These are phyloP conservation scores for Poterioochromonas sp. DNA, from an alignment of 352 stramenopile genomes.

Conservation along the genomic window DNA sequence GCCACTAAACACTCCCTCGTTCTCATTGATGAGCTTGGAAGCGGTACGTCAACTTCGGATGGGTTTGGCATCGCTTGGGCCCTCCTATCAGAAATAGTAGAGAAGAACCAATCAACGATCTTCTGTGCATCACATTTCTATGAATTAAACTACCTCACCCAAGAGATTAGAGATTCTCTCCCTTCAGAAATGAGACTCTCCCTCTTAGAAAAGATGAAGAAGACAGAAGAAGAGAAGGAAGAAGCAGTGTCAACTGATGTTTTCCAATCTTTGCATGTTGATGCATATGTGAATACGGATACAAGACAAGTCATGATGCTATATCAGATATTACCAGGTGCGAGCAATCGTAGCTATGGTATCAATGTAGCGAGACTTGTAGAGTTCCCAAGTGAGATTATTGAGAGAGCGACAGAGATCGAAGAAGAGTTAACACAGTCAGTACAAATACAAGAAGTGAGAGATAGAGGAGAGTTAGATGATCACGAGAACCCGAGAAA, in stretches of 20 bases:
- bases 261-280: slow-evolving; percentile 72
- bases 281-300: slow-evolving; percentile 38
- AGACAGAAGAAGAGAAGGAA: no score
- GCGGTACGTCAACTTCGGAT: slow-evolving; percentile 95
- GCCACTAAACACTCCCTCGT: slow-evolving; percentile 85
- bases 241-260: slow-evolving; percentile 83
- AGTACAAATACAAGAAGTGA: slow-evolving; percentile 47
- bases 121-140: slow-evolving; percentile 99
- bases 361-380: slow-evolving; percentile 96
- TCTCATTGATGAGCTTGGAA: slow-evolving; percentile 97
- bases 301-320: slow-evolving; percentile 69
- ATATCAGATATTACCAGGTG: slow-evolving; percentile 75
- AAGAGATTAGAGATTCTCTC: no score
- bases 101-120: slow-evolving; percentile 44
- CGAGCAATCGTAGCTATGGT: slow-evolving; percentile 94
- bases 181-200: no score
- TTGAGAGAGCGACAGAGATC: slow-evolving; percentile 83
- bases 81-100: slow-evolving; percentile 35
- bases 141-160: slow-evolving; percentile 87
- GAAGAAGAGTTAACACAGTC: slow-evolving; percentile 82
- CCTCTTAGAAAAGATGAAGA: no score
- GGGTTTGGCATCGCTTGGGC: slow-evolving; percentile 64
- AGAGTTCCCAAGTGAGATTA: slow-evolving; percentile 80
- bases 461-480: no score
- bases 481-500: no score